Evolutionary conservation across 73 alveolate species (phyloP).

Genomic region (Uronychia binucleata): DNA sequence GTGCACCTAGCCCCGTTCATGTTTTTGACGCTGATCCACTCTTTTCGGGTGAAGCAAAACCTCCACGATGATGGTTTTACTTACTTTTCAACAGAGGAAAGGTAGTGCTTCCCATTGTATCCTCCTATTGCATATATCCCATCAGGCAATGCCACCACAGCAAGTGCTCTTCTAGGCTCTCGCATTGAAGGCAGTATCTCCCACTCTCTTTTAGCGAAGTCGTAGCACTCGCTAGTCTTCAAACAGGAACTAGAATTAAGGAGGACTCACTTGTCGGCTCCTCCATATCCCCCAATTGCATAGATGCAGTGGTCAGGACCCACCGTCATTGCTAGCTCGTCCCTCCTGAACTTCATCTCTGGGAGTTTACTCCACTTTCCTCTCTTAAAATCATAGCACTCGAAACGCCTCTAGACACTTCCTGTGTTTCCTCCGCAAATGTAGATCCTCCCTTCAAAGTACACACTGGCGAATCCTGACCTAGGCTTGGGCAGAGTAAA

Average conservation of each 20-base stretch:
- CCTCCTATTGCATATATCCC: constrained; percentile 97
- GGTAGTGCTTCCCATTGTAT: constrained; percentile 89
- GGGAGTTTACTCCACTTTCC: constrained; percentile 76
- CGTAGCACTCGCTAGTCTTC: constrained; percentile 82
- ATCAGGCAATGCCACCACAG: constrained; percentile 94
- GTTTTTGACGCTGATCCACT: constrained; percentile 73
- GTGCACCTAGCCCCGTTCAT: constrained; percentile 89
- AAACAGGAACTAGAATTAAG: constrained; percentile 53
- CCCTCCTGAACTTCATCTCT: constrained; percentile 74
- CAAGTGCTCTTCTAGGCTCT: constrained; percentile 88
- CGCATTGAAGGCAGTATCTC: constrained; percentile 82
- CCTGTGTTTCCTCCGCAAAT: constrained; percentile 71
- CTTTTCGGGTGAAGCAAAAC: constrained; percentile 59
- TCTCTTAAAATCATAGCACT: constrained; percentile 62
- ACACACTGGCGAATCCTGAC: constrained; percentile 61
- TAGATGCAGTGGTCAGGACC: constrained; percentile 87
- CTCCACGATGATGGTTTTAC: constrained; percentile 6
- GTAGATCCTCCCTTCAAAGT: constrained; percentile 49
- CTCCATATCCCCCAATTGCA: constrained; percentile 95
- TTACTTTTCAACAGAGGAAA: constrained; percentile 72
- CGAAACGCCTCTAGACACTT: constrained; percentile 56
- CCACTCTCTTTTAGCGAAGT: constrained; percentile 76
- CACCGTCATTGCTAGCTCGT: constrained; percentile 84
- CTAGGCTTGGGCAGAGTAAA: constrained; percentile 51
- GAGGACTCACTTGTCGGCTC: constrained; percentile 23